phyloP scores from a whole-genome alignment of 2,329 filamentous ascomycete genomes.

The Botrytis byssoidea region DNA sequence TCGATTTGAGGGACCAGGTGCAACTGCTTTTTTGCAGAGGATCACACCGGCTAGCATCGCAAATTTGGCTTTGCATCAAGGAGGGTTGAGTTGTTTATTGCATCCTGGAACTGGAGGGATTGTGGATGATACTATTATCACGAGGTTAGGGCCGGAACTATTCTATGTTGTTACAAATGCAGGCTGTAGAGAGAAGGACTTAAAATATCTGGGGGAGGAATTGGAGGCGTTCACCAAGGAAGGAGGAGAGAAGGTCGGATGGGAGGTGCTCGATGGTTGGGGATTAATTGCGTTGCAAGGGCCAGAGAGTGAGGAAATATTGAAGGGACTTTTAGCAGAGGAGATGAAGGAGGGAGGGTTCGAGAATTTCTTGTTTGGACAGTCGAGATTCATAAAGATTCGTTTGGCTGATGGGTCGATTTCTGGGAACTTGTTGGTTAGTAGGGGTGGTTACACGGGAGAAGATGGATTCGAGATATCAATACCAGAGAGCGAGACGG shows the following conservation, averaged over 20 bases:
- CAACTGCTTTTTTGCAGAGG: conserved; percentile 75
- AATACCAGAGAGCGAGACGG: conserved; percentile 65
- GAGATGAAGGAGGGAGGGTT: conserved; percentile 50
- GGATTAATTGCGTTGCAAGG: conserved; percentile 90
- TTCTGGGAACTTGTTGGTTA: conserved; percentile 65
- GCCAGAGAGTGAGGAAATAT: conserved; percentile 68
- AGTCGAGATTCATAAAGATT: conserved; percentile 65
- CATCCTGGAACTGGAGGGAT: conserved; percentile 82
- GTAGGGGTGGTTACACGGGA: conserved; percentile 90
- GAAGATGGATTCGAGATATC: conserved; percentile 98
- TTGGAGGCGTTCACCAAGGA: conserved; percentile 59
- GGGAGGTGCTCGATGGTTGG: conserved; percentile 68
- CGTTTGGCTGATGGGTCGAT: conserved; percentile 53
- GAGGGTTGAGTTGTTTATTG: conserved; percentile 81
- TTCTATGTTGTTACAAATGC: conserved; percentile 98
- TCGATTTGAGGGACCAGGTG: conserved; percentile 76
- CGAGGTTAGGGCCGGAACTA: conserved; percentile 66
- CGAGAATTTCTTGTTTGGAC: conserved; percentile 76
- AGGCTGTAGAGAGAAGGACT: conserved; percentile 85
- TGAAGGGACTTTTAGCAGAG: conserved; percentile 61
- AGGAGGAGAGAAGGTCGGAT: conserved; percentile 58
- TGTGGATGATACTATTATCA: conserved; percentile 91
- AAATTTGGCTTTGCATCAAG: conserved; percentile 63
- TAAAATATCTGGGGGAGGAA: conserved; percentile 70
- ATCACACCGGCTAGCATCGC: conserved; percentile 76